These are phyloP conservation scores for Aureobasidium sp. DNA, from an alignment of 2,329 filamentous ascomycete genomes.

Conservation along the genomic window DNA sequence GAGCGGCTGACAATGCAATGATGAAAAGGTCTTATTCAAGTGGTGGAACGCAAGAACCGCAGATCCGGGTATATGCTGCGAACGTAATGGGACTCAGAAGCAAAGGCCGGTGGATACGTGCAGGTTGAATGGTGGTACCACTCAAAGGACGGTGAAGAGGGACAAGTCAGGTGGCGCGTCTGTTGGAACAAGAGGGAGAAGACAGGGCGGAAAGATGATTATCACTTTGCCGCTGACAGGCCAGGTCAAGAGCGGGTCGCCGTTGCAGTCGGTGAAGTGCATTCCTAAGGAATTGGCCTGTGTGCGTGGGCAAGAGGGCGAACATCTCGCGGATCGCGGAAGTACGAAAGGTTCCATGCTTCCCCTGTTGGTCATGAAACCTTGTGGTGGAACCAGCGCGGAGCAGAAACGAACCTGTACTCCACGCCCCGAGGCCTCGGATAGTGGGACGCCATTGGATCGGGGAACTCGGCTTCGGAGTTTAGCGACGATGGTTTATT, in stretches of 20 bases:
- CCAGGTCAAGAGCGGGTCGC: conserved; percentile 8
- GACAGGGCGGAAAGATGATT: conserved; percentile 12
- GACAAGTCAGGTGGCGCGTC: conserved; percentile 5
- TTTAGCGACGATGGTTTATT: not conserved
- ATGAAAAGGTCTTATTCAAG: conserved; percentile 5
- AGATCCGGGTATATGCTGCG: conserved; percentile 9
- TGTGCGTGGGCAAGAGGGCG: conserved; percentile 3
- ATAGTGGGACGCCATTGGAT: conserved; percentile 6
- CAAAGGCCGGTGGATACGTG: conserved; percentile 2
- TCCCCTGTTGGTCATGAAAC: conserved; percentile 15
- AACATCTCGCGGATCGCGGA: conserved; percentile 12
- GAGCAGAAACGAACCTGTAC: conserved; percentile 8
- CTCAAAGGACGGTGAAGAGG: conserved; percentile 8
- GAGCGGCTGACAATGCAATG: conserved; percentile 14
- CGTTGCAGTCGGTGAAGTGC: conserved; percentile 14
- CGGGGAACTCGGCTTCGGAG: conserved; percentile 3
- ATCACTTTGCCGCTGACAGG: conserved; percentile 9
- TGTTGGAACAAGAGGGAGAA: conserved; percentile 2
- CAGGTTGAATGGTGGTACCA: conserved; percentile 1
- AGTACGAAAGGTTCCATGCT: conserved; percentile 14
- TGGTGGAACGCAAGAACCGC: conserved; percentile 5
- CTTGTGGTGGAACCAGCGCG: conserved; percentile 14
- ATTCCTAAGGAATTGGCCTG: conserved; percentile 12
- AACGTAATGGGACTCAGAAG: conserved; percentile 5
- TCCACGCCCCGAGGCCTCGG: conserved; percentile 4